Evolutionary conservation across 2,329 filamentous ascomycete species (phyloP).

Genomic region (Sporothrix luriei): DNA sequence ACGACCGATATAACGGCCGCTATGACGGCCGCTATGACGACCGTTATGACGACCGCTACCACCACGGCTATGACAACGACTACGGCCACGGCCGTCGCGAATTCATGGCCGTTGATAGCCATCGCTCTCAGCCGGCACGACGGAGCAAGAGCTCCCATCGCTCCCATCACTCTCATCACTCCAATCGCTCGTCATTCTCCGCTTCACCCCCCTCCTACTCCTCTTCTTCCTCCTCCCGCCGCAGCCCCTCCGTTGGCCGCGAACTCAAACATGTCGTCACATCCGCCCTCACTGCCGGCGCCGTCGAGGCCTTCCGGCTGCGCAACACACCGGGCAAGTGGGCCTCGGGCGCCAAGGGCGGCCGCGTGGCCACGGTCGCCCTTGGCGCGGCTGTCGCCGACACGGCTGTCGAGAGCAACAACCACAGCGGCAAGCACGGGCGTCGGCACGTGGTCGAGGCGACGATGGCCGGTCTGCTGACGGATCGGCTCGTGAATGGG

Average conservation of each 20-base stretch:
- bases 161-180: neutral
- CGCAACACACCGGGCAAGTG: slow-evolving; percentile 34
- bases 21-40: slow-evolving; percentile 8
- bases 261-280: slow-evolving; percentile 31
- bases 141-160: slow-evolving; percentile 15
- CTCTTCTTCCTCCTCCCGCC: neutral
- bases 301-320: slow-evolving; percentile 36
- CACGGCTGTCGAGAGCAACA: slow-evolving; percentile 31
- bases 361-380: slow-evolving; percentile 36
- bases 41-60: neutral
- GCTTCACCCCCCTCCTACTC: neutral
- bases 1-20: neutral
- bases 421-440: slow-evolving; percentile 30
- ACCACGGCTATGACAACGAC: neutral
- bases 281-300: slow-evolving; percentile 36
- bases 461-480: slow-evolving; percentile 36
- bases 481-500: slow-evolving; percentile 38
- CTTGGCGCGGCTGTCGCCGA: slow-evolving; percentile 36
- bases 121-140: neutral
- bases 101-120: neutral
- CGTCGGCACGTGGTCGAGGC: slow-evolving; percentile 37
- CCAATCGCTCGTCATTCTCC: neutral
- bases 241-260: slow-evolving; percentile 5
- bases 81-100: neutral
- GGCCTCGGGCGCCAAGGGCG: slow-evolving; percentile 33